Evolutionary conservation across 352 stramenopile genomes (phyloP).

Genomic region (Thraustochytrium striatum): DNA sequence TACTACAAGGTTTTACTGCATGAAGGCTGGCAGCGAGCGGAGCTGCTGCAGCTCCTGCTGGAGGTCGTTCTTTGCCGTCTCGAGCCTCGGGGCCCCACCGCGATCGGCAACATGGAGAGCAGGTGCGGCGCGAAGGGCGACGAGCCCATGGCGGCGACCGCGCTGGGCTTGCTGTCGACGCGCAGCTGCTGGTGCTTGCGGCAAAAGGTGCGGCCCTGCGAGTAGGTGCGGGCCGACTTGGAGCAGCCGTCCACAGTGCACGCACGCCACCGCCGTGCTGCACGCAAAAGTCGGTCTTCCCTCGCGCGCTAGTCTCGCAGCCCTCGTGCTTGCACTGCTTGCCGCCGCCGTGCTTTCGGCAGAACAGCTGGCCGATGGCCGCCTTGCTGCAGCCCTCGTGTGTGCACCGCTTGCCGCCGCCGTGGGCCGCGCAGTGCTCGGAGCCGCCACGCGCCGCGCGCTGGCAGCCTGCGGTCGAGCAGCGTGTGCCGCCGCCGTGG

Average conservation of each 20-base stretch:
- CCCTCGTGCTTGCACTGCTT: conserved; percentile 64
- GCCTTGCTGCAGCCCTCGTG: conserved; percentile 67
- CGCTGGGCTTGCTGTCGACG: no score
- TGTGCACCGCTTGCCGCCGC: conserved; percentile 65
- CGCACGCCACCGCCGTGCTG: no score
- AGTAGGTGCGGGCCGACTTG: conserved; percentile 72
- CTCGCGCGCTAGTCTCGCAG: conserved; percentile 54
- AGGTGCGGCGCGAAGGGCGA: no score
- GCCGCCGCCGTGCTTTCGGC: conserved; percentile 76
- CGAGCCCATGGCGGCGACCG: no score
- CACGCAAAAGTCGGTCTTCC: conserved; percentile 44
- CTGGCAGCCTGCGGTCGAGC: conserved; percentile 62
- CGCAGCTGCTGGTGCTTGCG: no score
- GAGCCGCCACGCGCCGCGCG: conserved; percentile 75
- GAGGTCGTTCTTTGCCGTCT: no score
- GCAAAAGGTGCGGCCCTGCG: no score
- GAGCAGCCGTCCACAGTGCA: conserved; percentile 63
- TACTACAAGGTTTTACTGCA: no score
- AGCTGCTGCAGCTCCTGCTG: no score
- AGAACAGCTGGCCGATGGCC: conserved; percentile 73
- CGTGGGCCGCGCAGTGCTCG: conserved; percentile 71
- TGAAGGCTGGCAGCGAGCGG: no score
- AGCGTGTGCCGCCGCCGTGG: conserved; percentile 74
- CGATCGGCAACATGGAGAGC: no score
- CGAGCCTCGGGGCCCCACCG: no score